Percentiles rank a stretch among this genome's conserved stretches.
phyloP scores from a whole-genome alignment of 2,329 filamentous ascomycete genomes.

The Alternaria novae-zelandiae region DNA sequence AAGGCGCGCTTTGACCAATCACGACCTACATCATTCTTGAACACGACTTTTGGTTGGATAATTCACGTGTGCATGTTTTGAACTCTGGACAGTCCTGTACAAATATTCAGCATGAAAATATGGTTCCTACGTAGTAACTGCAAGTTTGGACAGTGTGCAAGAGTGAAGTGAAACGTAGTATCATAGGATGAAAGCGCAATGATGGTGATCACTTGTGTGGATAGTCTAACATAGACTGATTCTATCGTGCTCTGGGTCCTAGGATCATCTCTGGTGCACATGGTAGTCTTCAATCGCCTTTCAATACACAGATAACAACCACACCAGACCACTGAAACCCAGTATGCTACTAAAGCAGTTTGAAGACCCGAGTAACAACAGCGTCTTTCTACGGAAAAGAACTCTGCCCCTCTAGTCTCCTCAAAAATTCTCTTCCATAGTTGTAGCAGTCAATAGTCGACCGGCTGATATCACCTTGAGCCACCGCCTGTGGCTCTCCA shows the following conservation, averaged over 20 bases:
- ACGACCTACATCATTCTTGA: not conserved
- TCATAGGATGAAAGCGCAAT: not conserved
- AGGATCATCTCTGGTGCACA: not conserved
- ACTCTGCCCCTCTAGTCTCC: not conserved
- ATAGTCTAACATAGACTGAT: not conserved
- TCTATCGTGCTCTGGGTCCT: not conserved
- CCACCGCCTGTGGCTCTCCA: not conserved
- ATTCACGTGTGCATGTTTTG: not conserved
- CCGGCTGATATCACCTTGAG: not conserved
- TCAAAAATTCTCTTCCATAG: not conserved
- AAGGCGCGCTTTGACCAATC: constrained; percentile 15
- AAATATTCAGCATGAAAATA: not conserved
- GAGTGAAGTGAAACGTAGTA: not conserved
- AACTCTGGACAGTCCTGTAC: not conserved
- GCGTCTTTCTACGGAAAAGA: not conserved
- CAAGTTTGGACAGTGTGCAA: not conserved
- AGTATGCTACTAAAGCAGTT: not conserved
- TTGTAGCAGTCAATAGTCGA: not conserved
- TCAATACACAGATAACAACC: not conserved
- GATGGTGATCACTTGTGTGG: not conserved
- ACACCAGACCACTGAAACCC: not conserved
- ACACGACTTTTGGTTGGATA: not conserved
- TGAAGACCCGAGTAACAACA: not conserved
- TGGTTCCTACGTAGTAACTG: not conserved
- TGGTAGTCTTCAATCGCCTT: not conserved